Percentiles rank a stretch among this genome's conserved stretches.
Conservation (phyloP, 495 filamentous ascomycete genomes). For the Collariella sp. region DNA sequence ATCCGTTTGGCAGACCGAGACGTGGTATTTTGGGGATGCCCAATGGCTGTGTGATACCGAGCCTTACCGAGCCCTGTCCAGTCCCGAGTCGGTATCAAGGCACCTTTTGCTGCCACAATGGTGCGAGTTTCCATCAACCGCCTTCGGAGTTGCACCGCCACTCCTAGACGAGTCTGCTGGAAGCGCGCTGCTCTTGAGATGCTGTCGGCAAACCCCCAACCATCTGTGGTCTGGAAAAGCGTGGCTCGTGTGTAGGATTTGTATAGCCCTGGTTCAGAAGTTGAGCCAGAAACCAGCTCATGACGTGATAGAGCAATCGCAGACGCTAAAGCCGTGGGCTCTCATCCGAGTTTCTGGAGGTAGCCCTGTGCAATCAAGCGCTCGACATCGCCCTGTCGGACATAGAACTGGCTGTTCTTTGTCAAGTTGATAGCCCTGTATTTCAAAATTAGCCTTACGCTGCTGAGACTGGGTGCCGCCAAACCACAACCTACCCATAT, state of each 20-base stretch:
- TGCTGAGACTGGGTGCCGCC: not conserved
- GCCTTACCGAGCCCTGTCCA: not conserved
- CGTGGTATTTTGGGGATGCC: not conserved
- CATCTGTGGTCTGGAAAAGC: too few relatives aligned
- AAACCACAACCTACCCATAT: slow-evolving; percentile 70
- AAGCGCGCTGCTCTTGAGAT: not conserved
- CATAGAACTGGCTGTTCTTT: slow-evolving; percentile 97
- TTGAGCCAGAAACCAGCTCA: too few relatives aligned
- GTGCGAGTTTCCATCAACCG: slow-evolving; percentile 21
- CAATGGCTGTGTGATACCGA: slow-evolving; percentile 3
- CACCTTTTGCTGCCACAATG: slow-evolving; percentile 27
- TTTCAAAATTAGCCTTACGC: slow-evolving; percentile 14
- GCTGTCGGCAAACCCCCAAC: too few relatives aligned
- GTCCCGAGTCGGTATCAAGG: not conserved
- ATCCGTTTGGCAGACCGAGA: not conserved
- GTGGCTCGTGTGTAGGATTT: too few relatives aligned
- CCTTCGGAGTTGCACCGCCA: not conserved
- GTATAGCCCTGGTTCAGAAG: too few relatives aligned
- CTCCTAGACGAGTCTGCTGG: not conserved
- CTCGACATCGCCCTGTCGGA: slow-evolving; percentile 94
- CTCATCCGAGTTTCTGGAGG: slow-evolving; percentile 67
- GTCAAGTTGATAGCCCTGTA: slow-evolving; percentile 85
- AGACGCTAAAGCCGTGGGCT: not conserved
- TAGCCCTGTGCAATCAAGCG: slow-evolving; percentile 94
- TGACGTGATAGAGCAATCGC: not conserved